Evolutionary conservation across 345 rosid genomes (phyloP).

Genomic region (Arabis hirsuta): DNA sequence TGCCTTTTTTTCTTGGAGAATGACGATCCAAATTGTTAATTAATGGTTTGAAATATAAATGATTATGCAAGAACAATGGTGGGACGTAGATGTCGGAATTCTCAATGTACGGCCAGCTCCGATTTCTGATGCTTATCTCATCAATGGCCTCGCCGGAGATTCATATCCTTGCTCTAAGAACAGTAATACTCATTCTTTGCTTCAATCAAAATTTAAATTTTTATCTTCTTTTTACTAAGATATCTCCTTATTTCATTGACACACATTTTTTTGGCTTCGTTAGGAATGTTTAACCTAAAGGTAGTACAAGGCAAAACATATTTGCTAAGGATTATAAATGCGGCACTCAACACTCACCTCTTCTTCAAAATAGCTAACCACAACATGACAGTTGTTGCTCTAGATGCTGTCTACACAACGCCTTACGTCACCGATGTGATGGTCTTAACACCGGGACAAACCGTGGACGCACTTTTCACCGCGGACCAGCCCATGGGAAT

Average conservation of each 20-base stretch:
- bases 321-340: slow-evolving; percentile 77
- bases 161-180: slow-evolving; percentile 34
- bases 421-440: slow-evolving; percentile 66
- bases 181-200: slow-evolving; percentile 20
- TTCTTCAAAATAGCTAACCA: slow-evolving; percentile 86
- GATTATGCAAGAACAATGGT: slow-evolving; percentile 40
- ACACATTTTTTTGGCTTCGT: background rate
- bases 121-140: slow-evolving; percentile 31
- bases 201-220: background rate
- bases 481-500: slow-evolving; percentile 60
- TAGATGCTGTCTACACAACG: slow-evolving; percentile 67
- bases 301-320: slow-evolving; percentile 71
- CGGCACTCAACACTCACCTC: slow-evolving; percentile 77
- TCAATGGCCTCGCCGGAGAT: slow-evolving; percentile 39
- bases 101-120: slow-evolving; percentile 36
- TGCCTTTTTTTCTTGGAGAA: background rate
- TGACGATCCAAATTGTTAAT: background rate
- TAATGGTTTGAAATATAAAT: background rate
- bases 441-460: slow-evolving; percentile 69
- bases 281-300: slow-evolving; percentile 58
- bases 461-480: slow-evolving; percentile 58
- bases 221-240: background rate
- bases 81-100: slow-evolving; percentile 25
- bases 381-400: slow-evolving; percentile 64
- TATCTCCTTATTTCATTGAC: background rate